Percentiles rank a stretch among this genome's conserved stretches.
phyloP scores from a whole-genome alignment of 768 basidiomycete species.

The Thelephora aurantiotincta region DNA sequence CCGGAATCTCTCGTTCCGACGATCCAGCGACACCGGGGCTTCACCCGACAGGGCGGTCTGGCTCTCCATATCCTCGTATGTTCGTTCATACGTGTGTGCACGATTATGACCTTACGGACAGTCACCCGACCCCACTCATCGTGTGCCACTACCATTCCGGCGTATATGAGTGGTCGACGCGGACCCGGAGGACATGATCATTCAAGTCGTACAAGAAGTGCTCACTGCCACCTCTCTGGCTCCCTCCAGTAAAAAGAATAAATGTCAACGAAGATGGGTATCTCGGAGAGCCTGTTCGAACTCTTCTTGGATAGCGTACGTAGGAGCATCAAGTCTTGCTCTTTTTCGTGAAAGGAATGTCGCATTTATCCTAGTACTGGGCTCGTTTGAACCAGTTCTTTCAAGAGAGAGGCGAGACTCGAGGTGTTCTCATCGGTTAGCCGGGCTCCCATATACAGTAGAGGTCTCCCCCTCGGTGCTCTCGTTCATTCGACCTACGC shows the following conservation, averaged over 20 bases:
- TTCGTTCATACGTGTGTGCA: too few species aligned
- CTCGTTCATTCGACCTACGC: constrained; percentile 91
- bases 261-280: constrained; percentile 65
- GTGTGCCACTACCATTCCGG: too few species aligned
- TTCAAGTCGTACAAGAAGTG: too few species aligned
- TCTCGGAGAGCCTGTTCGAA: constrained; percentile 50
- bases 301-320: constrained; percentile 49
- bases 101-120: too few species aligned
- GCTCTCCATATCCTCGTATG: too few species aligned
- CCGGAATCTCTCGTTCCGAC: too few species aligned
- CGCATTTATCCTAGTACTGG: constrained; percentile 71
- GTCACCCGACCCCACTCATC: too few species aligned
- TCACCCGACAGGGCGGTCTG: too few species aligned
- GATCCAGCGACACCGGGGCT: too few species aligned
- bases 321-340: constrained; percentile 74
- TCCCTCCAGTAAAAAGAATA: too few species aligned
- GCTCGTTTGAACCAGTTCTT: constrained; percentile 32
- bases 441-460: constrained; percentile 88
- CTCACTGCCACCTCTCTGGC: too few species aligned
- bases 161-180: constrained; percentile 65
- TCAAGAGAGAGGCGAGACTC: constrained; percentile 49
- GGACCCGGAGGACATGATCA: constrained; percentile 96
- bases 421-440: constrained; percentile 78
- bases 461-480: constrained; percentile 86
- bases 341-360: constrained; percentile 83